Conservation (phyloP, 257 asterid species). For the Solanum rostratum region DNA sequence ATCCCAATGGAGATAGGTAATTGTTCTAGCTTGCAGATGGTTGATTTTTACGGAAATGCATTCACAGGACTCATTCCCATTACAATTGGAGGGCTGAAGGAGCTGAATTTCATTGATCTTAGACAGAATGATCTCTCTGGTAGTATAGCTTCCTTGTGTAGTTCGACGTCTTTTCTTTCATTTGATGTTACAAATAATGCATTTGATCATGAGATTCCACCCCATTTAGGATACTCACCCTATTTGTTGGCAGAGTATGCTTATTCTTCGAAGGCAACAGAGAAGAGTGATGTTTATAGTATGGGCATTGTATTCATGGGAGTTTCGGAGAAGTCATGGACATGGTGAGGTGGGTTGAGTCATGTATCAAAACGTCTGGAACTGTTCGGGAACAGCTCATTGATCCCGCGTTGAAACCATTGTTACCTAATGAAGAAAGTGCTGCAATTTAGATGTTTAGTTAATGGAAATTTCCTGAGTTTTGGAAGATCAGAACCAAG, state of each 20-base stretch:
- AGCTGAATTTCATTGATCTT: constrained; percentile 63
- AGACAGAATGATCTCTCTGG: constrained; percentile 83
- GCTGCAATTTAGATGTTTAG: constrained; percentile 44
- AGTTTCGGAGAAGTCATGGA: constrained; percentile 57
- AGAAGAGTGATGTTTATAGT: constrained; percentile 90
- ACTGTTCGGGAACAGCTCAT: constrained; percentile 38
- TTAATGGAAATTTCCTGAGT: constrained; percentile 82
- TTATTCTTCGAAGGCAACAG: constrained; percentile 72
- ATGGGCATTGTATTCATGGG: constrained; percentile 83
- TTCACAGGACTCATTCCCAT: constrained; percentile 61
- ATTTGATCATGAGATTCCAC: constrained; percentile 59
- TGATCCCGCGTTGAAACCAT: constrained; percentile 61
- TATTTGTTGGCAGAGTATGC: constrained; percentile 56
- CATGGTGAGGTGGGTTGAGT: constrained; percentile 89
- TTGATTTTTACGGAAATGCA: constrained; percentile 69
- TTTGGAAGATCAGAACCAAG: constrained; percentile 67
- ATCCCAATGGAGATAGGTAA: constrained; percentile 76
- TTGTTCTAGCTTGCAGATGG: constrained; percentile 59
- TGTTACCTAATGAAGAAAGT: constrained; percentile 48
- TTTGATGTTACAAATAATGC: constrained; percentile 72
- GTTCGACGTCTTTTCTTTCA: constrained; percentile 48
- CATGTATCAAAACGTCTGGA: constrained; percentile 31
- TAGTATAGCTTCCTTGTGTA: constrained; percentile 62
- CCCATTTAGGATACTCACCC: constrained; percentile 56
- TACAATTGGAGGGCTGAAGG: constrained; percentile 53